These are phyloP conservation scores for Lactifluus piperatus DNA, from an alignment of 768 basidiomycete genomes.

Conservation along the genomic window DNA sequence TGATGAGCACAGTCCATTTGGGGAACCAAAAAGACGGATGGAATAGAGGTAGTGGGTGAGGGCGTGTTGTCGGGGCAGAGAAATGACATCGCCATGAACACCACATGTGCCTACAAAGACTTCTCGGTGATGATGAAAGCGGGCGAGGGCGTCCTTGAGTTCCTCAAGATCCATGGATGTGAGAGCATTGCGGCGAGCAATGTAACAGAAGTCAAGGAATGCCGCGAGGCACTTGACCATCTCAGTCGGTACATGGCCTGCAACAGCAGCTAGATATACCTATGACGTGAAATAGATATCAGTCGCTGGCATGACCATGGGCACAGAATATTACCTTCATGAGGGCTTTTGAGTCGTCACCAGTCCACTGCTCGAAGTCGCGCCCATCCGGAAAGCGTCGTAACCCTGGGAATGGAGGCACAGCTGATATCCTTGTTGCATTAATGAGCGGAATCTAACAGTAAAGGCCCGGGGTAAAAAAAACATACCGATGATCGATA, in stretches of 20 bases:
- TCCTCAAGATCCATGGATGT: not conserved
- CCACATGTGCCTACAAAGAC: not conserved
- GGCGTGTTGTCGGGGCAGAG: constrained; percentile 18
- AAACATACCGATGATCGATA: not conserved
- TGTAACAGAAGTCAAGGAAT: constrained; percentile 5
- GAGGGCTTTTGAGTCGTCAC: not conserved
- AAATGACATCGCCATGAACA: constrained; percentile 5
- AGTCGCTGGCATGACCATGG: too few species aligned
- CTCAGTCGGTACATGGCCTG: not conserved
- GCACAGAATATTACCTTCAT: too few species aligned
- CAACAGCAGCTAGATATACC: not conserved
- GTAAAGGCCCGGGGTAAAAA: too few species aligned
- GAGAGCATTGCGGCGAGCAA: not conserved
- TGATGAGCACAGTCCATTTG: too few species aligned
- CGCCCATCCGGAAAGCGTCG: too few species aligned
- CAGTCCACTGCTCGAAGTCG: not conserved
- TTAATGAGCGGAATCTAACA: too few species aligned
- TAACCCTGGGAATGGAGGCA: not conserved
- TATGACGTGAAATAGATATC: too few species aligned
- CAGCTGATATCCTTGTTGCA: constrained; percentile 1
- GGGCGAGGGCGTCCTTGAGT: not conserved
- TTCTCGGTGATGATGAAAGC: not conserved
- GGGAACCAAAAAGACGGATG: constrained; percentile 10
- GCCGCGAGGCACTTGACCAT: not conserved
- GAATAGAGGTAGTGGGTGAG: not conserved